phyloP scores from a whole-genome alignment of 345 rosid genomes.

The Cardamine resedifolia region DNA sequence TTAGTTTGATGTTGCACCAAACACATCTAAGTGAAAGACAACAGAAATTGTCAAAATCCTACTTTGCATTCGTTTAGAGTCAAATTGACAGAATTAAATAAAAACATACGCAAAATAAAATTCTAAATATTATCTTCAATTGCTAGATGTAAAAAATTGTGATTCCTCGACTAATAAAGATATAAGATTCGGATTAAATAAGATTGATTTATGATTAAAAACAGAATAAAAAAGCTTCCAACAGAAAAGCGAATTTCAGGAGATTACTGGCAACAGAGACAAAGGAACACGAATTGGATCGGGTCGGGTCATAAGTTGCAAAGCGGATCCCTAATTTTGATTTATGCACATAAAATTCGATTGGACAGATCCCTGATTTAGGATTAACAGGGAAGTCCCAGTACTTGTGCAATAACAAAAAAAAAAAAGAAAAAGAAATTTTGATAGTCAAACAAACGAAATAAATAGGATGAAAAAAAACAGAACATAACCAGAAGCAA shows the following conservation, averaged over 20 bases:
- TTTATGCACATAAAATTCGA: slow-evolving; percentile 32
- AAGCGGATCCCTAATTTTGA: slow-evolving; percentile 42
- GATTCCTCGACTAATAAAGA: too few relatives aligned
- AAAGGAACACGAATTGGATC: slow-evolving; percentile 13
- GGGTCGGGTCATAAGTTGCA: slow-evolving; percentile 34
- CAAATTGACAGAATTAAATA: too few relatives aligned
- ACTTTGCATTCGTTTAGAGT: too few relatives aligned
- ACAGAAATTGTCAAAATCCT: too few relatives aligned
- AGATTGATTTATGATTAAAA: neutral
- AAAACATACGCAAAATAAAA: too few relatives aligned
- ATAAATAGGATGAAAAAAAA: too few relatives aligned
- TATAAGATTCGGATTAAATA: neutral
- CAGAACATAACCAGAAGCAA: neutral
- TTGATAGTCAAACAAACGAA: neutral
- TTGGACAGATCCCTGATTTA: slow-evolving; percentile 35
- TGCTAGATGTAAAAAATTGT: too few relatives aligned
- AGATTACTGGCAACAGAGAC: slow-evolving; percentile 43
- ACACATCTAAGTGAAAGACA: too few relatives aligned
- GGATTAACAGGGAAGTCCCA: slow-evolving; percentile 32
- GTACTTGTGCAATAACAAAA: slow-evolving; percentile 34
- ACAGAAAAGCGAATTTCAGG: slow-evolving; percentile 28
- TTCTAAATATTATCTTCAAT: too few relatives aligned
- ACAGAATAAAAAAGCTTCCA: neutral
- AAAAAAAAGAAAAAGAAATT: neutral
- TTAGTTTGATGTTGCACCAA: too few relatives aligned